Conservation (phyloP, 2,329 filamentous ascomycete genomes). For the Aaosphaeria pasadenensis region DNA sequence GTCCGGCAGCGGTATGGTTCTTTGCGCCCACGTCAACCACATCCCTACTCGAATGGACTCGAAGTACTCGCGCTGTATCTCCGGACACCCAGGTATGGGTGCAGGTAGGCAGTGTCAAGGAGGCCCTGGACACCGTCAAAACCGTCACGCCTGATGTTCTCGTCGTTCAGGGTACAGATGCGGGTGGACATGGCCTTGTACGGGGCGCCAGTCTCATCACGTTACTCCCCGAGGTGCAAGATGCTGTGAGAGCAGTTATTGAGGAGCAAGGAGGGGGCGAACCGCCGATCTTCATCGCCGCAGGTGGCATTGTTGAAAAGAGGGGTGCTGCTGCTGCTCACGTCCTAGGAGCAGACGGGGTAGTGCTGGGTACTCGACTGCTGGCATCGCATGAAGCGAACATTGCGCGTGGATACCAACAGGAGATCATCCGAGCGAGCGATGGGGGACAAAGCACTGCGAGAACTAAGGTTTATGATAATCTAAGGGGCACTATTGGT, state of each 20-base stretch:
- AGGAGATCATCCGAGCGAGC: conserved; percentile 43
- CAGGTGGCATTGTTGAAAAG: conserved; percentile 59
- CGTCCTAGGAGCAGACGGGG: conserved; percentile 51
- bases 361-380: conserved; percentile 63
- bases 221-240: conserved; percentile 57
- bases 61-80: conserved; percentile 27
- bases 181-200: conserved; percentile 61
- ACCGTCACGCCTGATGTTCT: conserved; percentile 55
- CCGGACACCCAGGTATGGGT: conserved; percentile 52
- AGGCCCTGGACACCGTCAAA: conserved; percentile 49
- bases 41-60: conserved; percentile 32
- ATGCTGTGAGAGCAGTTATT: conserved; percentile 39
- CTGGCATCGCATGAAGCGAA: conserved; percentile 52
- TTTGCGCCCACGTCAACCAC: conserved; percentile 49
- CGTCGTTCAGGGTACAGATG: conserved; percentile 62
- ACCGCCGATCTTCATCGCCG: conserved; percentile 48
- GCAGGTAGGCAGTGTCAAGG: conserved; percentile 59
- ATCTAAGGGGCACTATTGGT: conserved; percentile 52
- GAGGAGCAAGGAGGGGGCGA: conserved; percentile 1
- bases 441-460: conserved; percentile 54
- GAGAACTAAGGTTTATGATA: conserved; percentile 52
- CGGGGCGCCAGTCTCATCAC: conserved; percentile 54
- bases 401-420: conserved; percentile 46
- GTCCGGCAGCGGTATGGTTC: conserved; percentile 63
- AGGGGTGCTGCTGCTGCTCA: conserved; percentile 56